Conservation (phyloP, 768 basidiomycete genomes). For the Lentinula guzmanii region DNA sequence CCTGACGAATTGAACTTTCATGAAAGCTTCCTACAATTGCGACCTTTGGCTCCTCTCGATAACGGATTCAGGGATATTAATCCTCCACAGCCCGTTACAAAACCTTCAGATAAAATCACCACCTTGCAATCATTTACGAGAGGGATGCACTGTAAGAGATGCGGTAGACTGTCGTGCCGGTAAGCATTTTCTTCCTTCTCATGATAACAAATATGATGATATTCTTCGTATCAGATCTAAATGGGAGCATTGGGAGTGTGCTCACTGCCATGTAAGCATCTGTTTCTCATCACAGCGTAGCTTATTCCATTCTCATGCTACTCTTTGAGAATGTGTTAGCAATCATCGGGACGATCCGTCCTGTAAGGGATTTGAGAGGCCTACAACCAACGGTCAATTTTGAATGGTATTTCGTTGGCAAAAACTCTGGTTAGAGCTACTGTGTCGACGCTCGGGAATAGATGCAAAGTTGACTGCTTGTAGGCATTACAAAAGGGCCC, state of each 20-base stretch:
- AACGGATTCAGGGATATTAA: slow-evolving; percentile 30
- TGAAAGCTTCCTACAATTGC: slow-evolving; percentile 36
- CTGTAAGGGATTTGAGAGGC: slow-evolving; percentile 19
- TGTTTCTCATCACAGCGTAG: background rate
- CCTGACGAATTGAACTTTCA: slow-evolving; percentile 39
- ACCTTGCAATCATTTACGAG: slow-evolving; percentile 53
- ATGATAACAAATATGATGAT: background rate
- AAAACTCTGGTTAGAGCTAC: background rate
- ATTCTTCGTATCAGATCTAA: slow-evolving; percentile 42
- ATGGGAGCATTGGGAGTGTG: slow-evolving; percentile 74
- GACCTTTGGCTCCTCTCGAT: slow-evolving; percentile 24
- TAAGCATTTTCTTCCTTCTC: slow-evolving; percentile 20
- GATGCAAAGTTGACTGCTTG: background rate
- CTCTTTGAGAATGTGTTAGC: slow-evolving; percentile 16
- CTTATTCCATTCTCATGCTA: background rate
- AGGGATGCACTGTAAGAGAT: slow-evolving; percentile 64
- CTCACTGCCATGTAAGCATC: slow-evolving; percentile 44
- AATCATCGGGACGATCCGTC: slow-evolving; percentile 22
- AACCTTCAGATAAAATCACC: slow-evolving; percentile 27
- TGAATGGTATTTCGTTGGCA: background rate
- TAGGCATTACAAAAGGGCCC: slow-evolving; percentile 25
- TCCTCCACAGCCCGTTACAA: slow-evolving; percentile 26
- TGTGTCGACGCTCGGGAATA: background rate
- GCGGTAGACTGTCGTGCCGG: slow-evolving; percentile 75
- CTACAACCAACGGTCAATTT: background rate